phyloP scores from a whole-genome alignment of 1,284 basidiomycete genomes.

The Pseudozyma flocculosa region DNA sequence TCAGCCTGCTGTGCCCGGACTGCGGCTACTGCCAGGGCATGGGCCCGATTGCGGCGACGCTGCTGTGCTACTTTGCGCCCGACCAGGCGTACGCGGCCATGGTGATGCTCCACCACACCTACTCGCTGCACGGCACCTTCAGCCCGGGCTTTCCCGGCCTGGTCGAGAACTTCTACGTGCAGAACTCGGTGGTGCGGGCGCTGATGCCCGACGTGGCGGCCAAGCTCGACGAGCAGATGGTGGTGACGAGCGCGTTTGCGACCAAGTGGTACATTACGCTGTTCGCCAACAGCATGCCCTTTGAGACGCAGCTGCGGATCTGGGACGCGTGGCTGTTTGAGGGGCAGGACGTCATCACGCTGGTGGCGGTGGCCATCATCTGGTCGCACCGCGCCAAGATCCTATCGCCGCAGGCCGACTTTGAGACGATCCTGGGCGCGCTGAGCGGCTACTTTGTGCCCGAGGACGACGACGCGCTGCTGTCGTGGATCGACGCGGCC shows the following conservation, averaged over 20 bases:
- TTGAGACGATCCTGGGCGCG: slow-evolving; percentile 39
- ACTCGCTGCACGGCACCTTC: slow-evolving; percentile 85
- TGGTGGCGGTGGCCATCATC: slow-evolving; percentile 80
- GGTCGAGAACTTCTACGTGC: slow-evolving; percentile 88
- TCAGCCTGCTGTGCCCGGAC: slow-evolving; percentile 77
- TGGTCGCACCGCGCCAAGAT: slow-evolving; percentile 69
- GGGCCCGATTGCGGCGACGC: slow-evolving; percentile 92
- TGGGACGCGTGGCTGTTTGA: slow-evolving; percentile 94
- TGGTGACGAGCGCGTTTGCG: slow-evolving; percentile 89
- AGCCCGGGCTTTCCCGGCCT: slow-evolving; percentile 93
- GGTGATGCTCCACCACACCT: slow-evolving; percentile 71
- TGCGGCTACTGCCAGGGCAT: slow-evolving; percentile 99
- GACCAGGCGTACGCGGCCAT: slow-evolving; percentile 77
- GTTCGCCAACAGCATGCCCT: slow-evolving; percentile 85
- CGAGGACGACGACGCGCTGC: slow-evolving; percentile 47
- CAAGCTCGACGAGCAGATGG: slow-evolving; percentile 72
- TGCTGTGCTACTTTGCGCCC: slow-evolving; percentile 77
- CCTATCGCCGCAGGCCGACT: slow-evolving; percentile 16
- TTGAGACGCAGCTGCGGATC: slow-evolving; percentile 85
- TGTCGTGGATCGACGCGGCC: slow-evolving; percentile 41
- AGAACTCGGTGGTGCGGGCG: slow-evolving; percentile 79
- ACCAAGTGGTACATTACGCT: slow-evolving; percentile 99
- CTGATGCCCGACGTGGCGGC: slow-evolving; percentile 85
- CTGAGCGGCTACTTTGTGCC: slow-evolving; percentile 47
- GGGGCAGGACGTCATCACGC: slow-evolving; percentile 82